Evolutionary conservation across 2,329 filamentous ascomycete genomes (phyloP), one percentile per base, ranked within the genome.

Genomic region (Fusarium transvaalense): DNA sequence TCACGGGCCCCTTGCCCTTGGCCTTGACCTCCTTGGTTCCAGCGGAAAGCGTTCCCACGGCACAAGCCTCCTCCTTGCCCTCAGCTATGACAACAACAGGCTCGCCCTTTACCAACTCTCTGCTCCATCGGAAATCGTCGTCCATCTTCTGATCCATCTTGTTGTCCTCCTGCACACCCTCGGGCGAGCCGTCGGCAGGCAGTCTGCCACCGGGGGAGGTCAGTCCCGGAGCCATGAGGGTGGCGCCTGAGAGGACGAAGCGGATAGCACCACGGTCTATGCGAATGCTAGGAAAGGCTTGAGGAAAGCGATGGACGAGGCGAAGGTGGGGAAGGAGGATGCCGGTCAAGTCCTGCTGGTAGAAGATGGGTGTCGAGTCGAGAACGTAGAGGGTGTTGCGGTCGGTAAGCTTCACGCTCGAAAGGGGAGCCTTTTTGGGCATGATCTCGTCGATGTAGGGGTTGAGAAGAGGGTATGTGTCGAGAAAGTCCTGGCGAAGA

Each of bases 201-300:
- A 99, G 80, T 47, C 92, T 80, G 0, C 96, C 96, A 0, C 96
- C 96, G 0, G 89, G 81, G 21, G 89, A 93, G 29, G 96, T 99
- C 73, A 99, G 80, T 0, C 96, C 96, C 0, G 96, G 96, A 2
- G 94, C 95, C 96, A 99, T 99, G 67, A 99, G 89, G 15, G 95
- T 93, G 1, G 96, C 96, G 43, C 96, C 96, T 1, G 90, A 92
- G 3, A 99, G 88, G 27, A 99, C 95, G 82, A 99, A 99, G 64
- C 96, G 92, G 76, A 99, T 98, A 7, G 96, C 96, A 66, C 96
- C 96, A 50, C 96, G 89, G 80, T 99, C 96, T 79, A 98, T 97
- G 61, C 94, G 91, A 60, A 99, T 85, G 53, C 88, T 91, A 19
- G 92, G 90, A 78, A 99, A 95, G 61, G 89, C 91, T 71, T 89